Evolutionary conservation across 306 rosid species (phyloP).

Genomic region (Cucumis sativus): DNA sequence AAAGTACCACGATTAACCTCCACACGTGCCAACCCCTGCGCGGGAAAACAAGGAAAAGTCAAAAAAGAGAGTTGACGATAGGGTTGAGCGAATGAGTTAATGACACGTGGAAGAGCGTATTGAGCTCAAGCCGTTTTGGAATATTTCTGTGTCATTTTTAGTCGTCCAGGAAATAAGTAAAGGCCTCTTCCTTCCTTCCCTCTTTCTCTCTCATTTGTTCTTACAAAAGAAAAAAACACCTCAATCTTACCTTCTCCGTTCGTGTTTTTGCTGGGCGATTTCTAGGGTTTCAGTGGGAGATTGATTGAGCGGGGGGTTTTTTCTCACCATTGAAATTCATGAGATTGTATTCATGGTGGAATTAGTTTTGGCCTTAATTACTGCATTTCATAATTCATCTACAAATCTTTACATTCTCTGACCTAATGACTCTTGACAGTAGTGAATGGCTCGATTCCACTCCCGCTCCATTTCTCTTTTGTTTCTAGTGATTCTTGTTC

Average conservation of each 20-base stretch:
- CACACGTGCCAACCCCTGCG: conserved; percentile 7
- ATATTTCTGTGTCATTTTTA: neutral
- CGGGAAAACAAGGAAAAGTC: neutral
- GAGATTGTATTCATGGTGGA: conserved; percentile 10
- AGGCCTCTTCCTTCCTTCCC: conserved; percentile 8
- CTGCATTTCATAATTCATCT: conserved; percentile 14
- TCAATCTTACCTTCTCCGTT: conserved; percentile 11
- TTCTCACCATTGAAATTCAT: neutral
- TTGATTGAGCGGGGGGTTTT: neutral
- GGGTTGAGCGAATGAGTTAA: neutral
- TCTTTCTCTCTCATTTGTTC: conserved; percentile 12
- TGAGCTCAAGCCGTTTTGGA: neutral
- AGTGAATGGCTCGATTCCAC: conserved; percentile 84
- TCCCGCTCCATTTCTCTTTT: conserved; percentile 21
- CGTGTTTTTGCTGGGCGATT: conserved; percentile 16
- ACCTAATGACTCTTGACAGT: conserved; percentile 55
- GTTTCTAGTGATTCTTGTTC: conserved; percentile 1
- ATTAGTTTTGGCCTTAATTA: conserved; percentile 22
- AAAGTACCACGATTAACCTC: conserved; percentile 6
- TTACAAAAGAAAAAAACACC: neutral
- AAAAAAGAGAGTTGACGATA: neutral
- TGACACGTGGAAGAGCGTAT: neutral
- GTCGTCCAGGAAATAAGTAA: conserved; percentile 20
- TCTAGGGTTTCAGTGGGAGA: conserved; percentile 35
- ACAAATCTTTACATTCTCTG: conserved; percentile 17